Percentiles rank a stretch among this genome's conserved stretches.
Evolutionary conservation across 768 basidiomycete genomes (phyloP).

Genomic region (Psilocybe cubensis): DNA sequence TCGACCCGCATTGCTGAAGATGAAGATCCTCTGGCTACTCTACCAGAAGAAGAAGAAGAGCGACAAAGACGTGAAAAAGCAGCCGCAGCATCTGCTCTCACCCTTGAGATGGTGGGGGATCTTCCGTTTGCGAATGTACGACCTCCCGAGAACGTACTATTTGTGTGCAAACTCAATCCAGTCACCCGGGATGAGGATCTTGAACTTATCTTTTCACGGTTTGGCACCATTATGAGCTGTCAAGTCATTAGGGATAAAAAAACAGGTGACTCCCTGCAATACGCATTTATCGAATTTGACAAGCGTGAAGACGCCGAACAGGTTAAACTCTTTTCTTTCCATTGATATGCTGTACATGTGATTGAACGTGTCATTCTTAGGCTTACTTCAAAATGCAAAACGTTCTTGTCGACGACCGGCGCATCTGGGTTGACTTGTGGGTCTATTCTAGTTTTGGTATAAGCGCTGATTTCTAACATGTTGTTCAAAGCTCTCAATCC

Average conservation of each 20-base stretch:
- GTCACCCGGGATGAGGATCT: slow-evolving; percentile 96
- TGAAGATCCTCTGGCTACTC: slow-evolving; percentile 82
- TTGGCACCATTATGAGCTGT: slow-evolving; percentile 95
- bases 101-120: slow-evolving; percentile 99
- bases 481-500: slow-evolving; percentile 76
- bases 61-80: slow-evolving; percentile 81
- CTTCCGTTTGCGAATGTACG: slow-evolving; percentile 97
- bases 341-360: not conserved
- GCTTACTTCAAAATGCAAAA: slow-evolving; percentile 99
- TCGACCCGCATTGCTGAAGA: slow-evolving; percentile 93
- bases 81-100: slow-evolving; percentile 90
- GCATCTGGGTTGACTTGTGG: slow-evolving; percentile 99
- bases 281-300: slow-evolving; percentile 99
- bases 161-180: slow-evolving; percentile 97
- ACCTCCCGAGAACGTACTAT: slow-evolving; percentile 97
- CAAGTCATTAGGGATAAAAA: slow-evolving; percentile 96
- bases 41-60: slow-evolving; percentile 89
- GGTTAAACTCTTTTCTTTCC: slow-evolving; percentile 45
- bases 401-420: slow-evolving; percentile 93
- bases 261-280: slow-evolving; percentile 95
- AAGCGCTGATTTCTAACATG: slow-evolving; percentile 15
- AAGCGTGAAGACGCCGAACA: slow-evolving; percentile 92
- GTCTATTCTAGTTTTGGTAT: slow-evolving; percentile 30
- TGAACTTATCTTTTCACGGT: slow-evolving; percentile 95
- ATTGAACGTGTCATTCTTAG: slow-evolving; percentile 39